Base-by-base conservation (phyloP, 2,329 filamentous ascomycete genomes). In the Alternaria postmessia region DNA sequence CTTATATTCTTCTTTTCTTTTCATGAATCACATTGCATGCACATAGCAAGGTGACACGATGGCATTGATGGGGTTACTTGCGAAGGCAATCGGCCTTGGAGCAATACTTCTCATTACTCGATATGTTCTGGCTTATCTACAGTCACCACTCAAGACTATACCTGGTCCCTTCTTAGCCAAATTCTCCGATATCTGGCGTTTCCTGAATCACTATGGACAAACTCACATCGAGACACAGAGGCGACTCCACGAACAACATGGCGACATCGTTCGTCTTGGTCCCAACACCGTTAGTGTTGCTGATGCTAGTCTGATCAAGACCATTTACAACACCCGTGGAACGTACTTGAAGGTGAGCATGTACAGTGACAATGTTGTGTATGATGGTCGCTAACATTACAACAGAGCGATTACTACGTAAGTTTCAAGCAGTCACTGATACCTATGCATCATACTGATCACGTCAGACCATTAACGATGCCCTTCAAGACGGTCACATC, bases 101-200 rank as follows among this genome's bases (percentile, higher is more conserved):
- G 26, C 54, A 28, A 38, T 70, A 39, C 47, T 66, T n/a, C 22
- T 69, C 22, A 22, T 67, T 3, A 46, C 62, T 38, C 68, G 66
- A 59, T 70, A 69, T 34, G 44, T 72, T 30, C 18, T 71, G 34
- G 59, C 65, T 9, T 75, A 75, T 51, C 55, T 73, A 7, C 59
- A 58, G n/a, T 75, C 73, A 12, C 73, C 73, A 5, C 63, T 77
- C 44, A 76, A 71, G 48, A 65, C 61, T 7, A 63, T 77, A 7
- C 75, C 75, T 6, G 75, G 76, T 5, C 76, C 76, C 1, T 69
- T 73, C 51, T 36, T 75, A 9, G 74, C 75, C 39, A 74, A 72
- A 43, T 76, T 78, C 59, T 71, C 74, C 4, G 61, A 77, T 56
- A 48, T 72, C 30, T 77, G 74, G 74, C 69, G 75, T 18, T 62